Percentiles rank a stretch among this genome's conserved stretches.
phyloP scores from a whole-genome alignment of 2,329 filamentous ascomycete genomes.

The Talaromyces sp. region DNA sequence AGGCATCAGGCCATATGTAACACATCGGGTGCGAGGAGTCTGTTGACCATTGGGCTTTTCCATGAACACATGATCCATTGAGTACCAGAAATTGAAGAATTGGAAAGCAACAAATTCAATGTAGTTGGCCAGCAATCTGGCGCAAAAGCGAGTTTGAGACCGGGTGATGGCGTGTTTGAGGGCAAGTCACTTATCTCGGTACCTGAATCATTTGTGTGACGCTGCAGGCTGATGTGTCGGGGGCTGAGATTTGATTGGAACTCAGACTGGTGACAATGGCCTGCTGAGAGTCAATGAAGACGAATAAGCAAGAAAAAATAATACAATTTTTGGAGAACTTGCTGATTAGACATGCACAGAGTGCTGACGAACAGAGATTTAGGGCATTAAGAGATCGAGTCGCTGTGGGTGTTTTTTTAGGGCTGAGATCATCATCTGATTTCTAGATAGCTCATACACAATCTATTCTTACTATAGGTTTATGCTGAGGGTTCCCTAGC shows the following conservation, averaged over 20 bases:
- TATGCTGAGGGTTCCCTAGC: too few relatives aligned
- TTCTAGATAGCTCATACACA: too few relatives aligned
- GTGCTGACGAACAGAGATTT: too few relatives aligned
- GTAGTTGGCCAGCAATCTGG: neutral
- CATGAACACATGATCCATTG: slow-evolving; percentile 9
- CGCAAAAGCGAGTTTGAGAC: neutral
- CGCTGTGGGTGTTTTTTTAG: neutral
- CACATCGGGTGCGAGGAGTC: slow-evolving; percentile 11
- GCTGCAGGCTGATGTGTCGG: slow-evolving; percentile 11
- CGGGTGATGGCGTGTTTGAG: neutral
- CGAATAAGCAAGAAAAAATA: neutral
- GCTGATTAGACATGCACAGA: too few relatives aligned
- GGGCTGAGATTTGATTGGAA: slow-evolving; percentile 13
- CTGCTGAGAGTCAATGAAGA: slow-evolving; percentile 13
- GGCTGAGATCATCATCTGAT: slow-evolving; percentile 14
- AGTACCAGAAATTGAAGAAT: neutral
- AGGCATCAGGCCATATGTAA: slow-evolving; percentile 13
- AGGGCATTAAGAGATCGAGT: too few relatives aligned
- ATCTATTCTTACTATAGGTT: too few relatives aligned
- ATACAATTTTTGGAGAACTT: neutral
- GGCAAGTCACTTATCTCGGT: slow-evolving; percentile 16
- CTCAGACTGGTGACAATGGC: slow-evolving; percentile 11
- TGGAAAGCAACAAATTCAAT: neutral
- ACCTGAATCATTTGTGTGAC: slow-evolving; percentile 26
- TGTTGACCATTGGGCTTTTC: slow-evolving; percentile 9